Percentiles rank a stretch among this genome's conserved stretches.
Conservation (phyloP, 768 basidiomycete genomes). For the Saitozyma podzolica region DNA sequence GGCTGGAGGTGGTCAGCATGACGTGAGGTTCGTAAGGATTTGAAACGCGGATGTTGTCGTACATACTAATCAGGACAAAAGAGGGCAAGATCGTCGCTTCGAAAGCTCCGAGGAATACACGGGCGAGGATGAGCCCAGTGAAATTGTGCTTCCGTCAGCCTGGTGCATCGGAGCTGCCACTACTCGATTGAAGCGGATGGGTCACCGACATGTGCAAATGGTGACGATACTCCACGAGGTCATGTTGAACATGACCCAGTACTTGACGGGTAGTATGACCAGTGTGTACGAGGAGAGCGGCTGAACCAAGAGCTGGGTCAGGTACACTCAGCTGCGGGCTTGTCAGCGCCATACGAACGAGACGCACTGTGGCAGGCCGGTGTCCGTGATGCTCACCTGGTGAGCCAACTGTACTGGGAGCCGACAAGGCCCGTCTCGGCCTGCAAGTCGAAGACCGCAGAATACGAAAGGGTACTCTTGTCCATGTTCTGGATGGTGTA, state of each 20-base stretch:
- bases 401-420: constrained; percentile 58
- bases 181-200: no score
- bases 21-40: constrained; percentile 50
- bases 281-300: constrained; percentile 34
- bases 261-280: no score
- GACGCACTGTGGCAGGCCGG: no score
- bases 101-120: constrained; percentile 57
- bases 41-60: neutral
- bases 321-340: no score
- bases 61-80: constrained; percentile 52
- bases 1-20: constrained; percentile 24
- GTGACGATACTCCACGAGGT: constrained; percentile 26
- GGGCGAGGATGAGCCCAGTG: constrained; percentile 54
- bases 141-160: constrained; percentile 28
- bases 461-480: constrained; percentile 58
- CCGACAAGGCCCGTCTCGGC: constrained; percentile 42
- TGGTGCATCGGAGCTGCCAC: no score
- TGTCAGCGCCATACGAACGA: no score
- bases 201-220: constrained; percentile 16
- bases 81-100: constrained; percentile 58
- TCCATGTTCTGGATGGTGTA: constrained; percentile 28
- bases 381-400: constrained; percentile 44
- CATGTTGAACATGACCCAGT: constrained; percentile 41
- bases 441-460: constrained; percentile 57
- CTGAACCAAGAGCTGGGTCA: constrained; percentile 31